Conservation (phyloP, 2,329 filamentous ascomycete species). For the Myotisia sp. region DNA sequence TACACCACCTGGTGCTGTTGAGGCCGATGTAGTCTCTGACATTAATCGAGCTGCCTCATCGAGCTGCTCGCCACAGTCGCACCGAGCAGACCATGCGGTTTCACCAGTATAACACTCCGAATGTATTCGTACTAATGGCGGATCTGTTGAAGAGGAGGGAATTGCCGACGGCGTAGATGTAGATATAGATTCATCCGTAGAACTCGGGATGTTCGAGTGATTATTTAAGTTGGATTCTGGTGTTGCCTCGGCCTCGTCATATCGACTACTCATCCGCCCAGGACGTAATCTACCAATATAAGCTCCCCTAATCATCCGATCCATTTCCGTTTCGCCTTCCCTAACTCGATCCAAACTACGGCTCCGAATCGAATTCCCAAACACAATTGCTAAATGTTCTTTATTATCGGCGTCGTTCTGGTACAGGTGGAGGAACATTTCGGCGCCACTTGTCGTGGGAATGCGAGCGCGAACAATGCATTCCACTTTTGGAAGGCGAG, state of each 20-base stretch:
- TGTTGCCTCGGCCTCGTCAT: constrained; percentile 32
- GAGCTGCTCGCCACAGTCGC: constrained; percentile 93
- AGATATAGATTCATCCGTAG: too few species aligned
- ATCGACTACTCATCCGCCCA: constrained; percentile 61
- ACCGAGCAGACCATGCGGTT: constrained; percentile 94
- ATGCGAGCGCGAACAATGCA: constrained; percentile 92
- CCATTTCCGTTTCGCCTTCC: constrained; percentile 37
- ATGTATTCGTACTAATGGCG: constrained; percentile 84
- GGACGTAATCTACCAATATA: constrained; percentile 81
- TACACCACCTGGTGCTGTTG: constrained; percentile 52
- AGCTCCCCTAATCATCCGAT: constrained; percentile 80
- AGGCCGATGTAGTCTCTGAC: constrained; percentile 28
- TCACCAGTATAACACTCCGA: constrained; percentile 98
- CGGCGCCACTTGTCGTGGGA: constrained; percentile 75
- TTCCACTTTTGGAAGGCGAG: constrained; percentile 67
- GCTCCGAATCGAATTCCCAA: constrained; percentile 69
- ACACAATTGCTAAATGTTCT: constrained; percentile 93
- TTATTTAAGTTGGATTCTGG: too few species aligned
- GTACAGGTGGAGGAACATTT: constrained; percentile 96
- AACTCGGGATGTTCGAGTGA: too few species aligned
- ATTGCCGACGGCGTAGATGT: too few species aligned
- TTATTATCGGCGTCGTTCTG: constrained; percentile 86
- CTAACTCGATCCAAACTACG: constrained; percentile 40
- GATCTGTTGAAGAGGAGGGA: too few species aligned
- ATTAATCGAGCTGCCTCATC: constrained; percentile 92